These are phyloP conservation scores for Heliocybe sulcata DNA, from an alignment of 1,284 basidiomycete genomes.

Conservation along the genomic window DNA sequence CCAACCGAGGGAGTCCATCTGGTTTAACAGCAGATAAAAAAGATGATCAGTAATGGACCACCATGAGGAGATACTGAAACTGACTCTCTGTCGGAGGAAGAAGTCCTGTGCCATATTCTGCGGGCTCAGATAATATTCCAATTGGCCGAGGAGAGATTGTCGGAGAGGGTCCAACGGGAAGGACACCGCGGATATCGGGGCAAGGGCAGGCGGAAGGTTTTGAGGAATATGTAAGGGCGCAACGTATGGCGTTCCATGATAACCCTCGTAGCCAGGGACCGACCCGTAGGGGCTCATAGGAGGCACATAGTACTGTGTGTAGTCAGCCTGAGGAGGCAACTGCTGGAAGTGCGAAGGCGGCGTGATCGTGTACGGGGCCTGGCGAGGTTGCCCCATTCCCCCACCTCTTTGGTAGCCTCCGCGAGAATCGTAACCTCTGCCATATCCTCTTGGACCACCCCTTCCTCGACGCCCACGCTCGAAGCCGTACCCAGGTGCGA, in stretches of 20 bases:
- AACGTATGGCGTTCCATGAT: slow-evolving; percentile 9
- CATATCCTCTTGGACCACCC: slow-evolving; percentile 21
- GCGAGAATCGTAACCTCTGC: slow-evolving; percentile 5
- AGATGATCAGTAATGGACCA: slow-evolving; percentile 1
- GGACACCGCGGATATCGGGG: slow-evolving; percentile 46
- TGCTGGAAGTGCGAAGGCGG: slow-evolving; percentile 28
- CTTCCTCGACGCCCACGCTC: slow-evolving; percentile 23
- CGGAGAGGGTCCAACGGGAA: slow-evolving; percentile 60
- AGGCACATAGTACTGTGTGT: slow-evolving; percentile 15
- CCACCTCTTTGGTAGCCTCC: neutral
- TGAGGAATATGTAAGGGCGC: slow-evolving; percentile 16
- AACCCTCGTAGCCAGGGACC: slow-evolving; percentile 10
- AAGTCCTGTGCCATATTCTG: slow-evolving; percentile 84
- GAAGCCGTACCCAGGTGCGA: slow-evolving; percentile 15
- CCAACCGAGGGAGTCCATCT: slow-evolving; percentile 93
- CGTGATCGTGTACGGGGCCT: slow-evolving; percentile 13
- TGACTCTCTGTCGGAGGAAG: slow-evolving; percentile 70
- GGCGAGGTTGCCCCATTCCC: slow-evolving; percentile 2
- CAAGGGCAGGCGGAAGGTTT: slow-evolving; percentile 39
- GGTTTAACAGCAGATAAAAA: slow-evolving; percentile 2
- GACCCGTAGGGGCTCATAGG: slow-evolving; percentile 9
- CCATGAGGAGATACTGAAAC: slow-evolving; percentile 15
- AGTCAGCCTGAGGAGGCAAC: slow-evolving; percentile 14
- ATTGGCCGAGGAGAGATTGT: slow-evolving; percentile 68
- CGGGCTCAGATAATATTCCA: slow-evolving; percentile 86